Evolutionary conservation across 2,329 filamentous ascomycete species (phyloP).

Genomic region (Hymenoscyphus scutula): DNA sequence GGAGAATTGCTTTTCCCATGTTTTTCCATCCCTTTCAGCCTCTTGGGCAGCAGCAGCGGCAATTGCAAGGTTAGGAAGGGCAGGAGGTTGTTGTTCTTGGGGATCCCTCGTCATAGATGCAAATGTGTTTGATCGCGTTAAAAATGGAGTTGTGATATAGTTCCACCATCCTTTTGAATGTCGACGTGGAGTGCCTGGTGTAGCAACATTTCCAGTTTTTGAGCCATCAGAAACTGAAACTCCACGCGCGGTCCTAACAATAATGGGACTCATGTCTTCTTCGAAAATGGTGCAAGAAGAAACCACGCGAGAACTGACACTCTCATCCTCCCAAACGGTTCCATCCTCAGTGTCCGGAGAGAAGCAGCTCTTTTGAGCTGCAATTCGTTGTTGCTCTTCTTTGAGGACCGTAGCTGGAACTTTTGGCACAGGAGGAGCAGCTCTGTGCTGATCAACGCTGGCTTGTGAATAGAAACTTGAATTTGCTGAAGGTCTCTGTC

Average conservation of each 20-base stretch:
- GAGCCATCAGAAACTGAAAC: slow-evolving; percentile 34
- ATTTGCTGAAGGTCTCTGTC: slow-evolving; percentile 18
- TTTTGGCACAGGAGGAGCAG: slow-evolving; percentile 59
- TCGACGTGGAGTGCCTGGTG: slow-evolving; percentile 39
- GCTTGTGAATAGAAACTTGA: slow-evolving; percentile 55
- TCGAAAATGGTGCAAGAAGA: slow-evolving; percentile 65
- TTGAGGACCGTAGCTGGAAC: slow-evolving; percentile 44
- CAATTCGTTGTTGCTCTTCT: slow-evolving; percentile 28
- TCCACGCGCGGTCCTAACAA: slow-evolving; percentile 40
- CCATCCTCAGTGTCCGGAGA: slow-evolving; percentile 34
- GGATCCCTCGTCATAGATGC: slow-evolving; percentile 19
- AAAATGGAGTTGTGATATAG: slow-evolving; percentile 69
- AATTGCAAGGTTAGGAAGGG: slow-evolving; percentile 37
- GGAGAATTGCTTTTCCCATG: slow-evolving; percentile 37
- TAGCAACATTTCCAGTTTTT: slow-evolving; percentile 28
- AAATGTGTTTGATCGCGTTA: slow-evolving; percentile 37
- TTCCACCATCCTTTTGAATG: slow-evolving; percentile 76
- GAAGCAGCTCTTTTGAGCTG: slow-evolving; percentile 32
- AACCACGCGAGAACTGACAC: slow-evolving; percentile 23
- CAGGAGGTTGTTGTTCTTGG: slow-evolving; percentile 25
- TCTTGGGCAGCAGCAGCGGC: slow-evolving; percentile 32
- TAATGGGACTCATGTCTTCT: slow-evolving; percentile 56
- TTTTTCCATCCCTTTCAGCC: slow-evolving; percentile 25
- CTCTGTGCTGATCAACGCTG: slow-evolving; percentile 38
- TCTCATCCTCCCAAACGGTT: slow-evolving; percentile 31